Evolutionary conservation across 208 protist genomes (phyloP).

Genomic region (Naegleria fowleri): DNA sequence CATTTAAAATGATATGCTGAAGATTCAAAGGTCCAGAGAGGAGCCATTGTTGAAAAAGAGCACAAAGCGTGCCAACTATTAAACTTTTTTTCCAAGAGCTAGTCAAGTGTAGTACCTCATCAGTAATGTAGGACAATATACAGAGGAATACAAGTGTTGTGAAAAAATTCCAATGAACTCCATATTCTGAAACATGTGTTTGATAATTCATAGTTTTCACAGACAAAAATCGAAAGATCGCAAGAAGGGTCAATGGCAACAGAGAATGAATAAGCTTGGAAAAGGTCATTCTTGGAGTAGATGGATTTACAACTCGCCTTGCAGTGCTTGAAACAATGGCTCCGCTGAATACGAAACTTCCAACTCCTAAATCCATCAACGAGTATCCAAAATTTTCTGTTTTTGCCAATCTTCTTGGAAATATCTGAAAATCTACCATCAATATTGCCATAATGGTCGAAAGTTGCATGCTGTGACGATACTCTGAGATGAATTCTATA

Average conservation of each 20-base stretch:
- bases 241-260: conserved; percentile 50
- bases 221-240: conserved; percentile 42
- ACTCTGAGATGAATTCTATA: not conserved
- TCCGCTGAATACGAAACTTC: conserved; percentile 51
- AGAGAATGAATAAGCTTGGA: conserved; percentile 20
- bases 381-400: conserved; percentile 63
- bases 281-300: not conserved
- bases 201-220: conserved; percentile 30
- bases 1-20: not conserved
- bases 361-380: conserved; percentile 69
- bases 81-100: not conserved
- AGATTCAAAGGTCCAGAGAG: not conserved
- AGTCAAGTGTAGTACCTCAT: not conserved
- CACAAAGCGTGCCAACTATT: not conserved
- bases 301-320: not conserved
- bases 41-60: not conserved
- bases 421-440: conserved; percentile 61
- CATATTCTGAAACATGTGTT: conserved; percentile 67
- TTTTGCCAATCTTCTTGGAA: conserved; percentile 64
- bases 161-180: conserved; percentile 80
- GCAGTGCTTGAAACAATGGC: conserved; percentile 42
- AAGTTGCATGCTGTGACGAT: conserved; percentile 45
- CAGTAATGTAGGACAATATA: conserved; percentile 31
- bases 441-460: conserved; percentile 56
- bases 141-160: conserved; percentile 55